A percentile compares a stretch with the other conserved stretches of the same genome.
These are phyloP conservation scores for Albatrellus ellisii DNA, from an alignment of 768 basidiomycete species.

Conservation along the genomic window DNA sequence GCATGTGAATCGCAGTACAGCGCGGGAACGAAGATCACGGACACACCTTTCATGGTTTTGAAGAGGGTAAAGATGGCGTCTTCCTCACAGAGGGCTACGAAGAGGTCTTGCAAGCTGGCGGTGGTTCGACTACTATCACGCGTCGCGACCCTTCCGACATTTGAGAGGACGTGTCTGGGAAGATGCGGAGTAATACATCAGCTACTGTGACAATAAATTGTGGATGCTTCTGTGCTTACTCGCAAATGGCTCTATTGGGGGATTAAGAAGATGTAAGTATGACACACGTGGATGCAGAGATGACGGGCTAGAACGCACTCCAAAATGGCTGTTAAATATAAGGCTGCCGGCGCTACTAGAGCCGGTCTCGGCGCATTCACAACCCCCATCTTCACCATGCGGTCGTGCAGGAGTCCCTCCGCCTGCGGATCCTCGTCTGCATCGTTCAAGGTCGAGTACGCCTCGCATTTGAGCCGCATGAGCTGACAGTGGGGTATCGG, in stretches of 20 bases:
- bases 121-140: conserved; percentile 71
- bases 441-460: conserved; percentile 77
- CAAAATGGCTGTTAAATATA: conserved; percentile 86
- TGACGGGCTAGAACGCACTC: conserved; percentile 49
- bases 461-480: conserved; percentile 76
- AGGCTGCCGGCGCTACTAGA: conserved; percentile 58
- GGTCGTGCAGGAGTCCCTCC: conserved; percentile 48
- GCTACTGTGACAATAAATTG: not conserved
- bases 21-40: not conserved
- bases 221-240: conserved; percentile 51
- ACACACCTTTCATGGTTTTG: conserved; percentile 73
- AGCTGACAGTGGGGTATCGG: conserved; percentile 30
- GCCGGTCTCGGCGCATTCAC: conserved; percentile 34
- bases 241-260: conserved; percentile 78
- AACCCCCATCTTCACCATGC: conserved; percentile 31
- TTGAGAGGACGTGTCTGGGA: conserved; percentile 70
- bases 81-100: conserved; percentile 84
- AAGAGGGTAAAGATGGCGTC: conserved; percentile 76
- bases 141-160: conserved; percentile 72
- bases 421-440: conserved; percentile 60
- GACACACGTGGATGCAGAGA: conserved; percentile 4
- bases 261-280: conserved; percentile 12
- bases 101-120: conserved; percentile 73
- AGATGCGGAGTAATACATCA: conserved; percentile 8
- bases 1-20: not conserved